Evolutionary conservation across 2,329 filamentous ascomycete species (phyloP).

Genomic region (Paecilomyces sp.): DNA sequence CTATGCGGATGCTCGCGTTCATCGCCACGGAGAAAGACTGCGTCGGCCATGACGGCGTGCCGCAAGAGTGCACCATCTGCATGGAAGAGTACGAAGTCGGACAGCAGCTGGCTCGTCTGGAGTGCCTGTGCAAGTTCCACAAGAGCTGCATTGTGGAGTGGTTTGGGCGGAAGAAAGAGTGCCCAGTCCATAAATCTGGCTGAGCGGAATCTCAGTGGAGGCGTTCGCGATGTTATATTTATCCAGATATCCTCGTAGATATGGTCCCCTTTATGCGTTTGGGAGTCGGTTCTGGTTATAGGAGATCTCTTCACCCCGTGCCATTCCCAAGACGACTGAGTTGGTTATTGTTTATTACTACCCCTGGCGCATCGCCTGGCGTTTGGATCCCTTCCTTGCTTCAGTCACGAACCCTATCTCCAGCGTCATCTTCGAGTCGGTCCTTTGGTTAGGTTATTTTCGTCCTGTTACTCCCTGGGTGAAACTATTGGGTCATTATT

Average conservation of each 20-base stretch:
- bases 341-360: not conserved
- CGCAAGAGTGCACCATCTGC: slow-evolving; percentile 57
- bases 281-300: not conserved
- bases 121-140: slow-evolving; percentile 60
- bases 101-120: slow-evolving; percentile 52
- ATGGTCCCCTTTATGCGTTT: not conserved
- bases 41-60: slow-evolving; percentile 43
- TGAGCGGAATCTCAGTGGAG: slow-evolving; percentile 4
- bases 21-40: slow-evolving; percentile 59
- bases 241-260: not conserved
- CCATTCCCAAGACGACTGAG: not conserved
- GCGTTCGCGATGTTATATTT: not conserved
- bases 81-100: slow-evolving; percentile 58
- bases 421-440: not conserved
- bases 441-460: not conserved
- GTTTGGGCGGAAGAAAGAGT: slow-evolving; percentile 53
- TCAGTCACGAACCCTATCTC: not conserved
- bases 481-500: not conserved
- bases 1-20: slow-evolving; percentile 40
- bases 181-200: slow-evolving; percentile 52
- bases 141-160: slow-evolving; percentile 53
- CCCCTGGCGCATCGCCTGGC: not conserved
- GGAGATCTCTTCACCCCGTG: not conserved
- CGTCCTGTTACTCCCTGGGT: not conserved
- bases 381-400: not conserved